A percentile compares a stretch with the other conserved stretches of the same genome.
Conservation (phyloP, 495 filamentous ascomycete species). For the Penicillium herquei region DNA sequence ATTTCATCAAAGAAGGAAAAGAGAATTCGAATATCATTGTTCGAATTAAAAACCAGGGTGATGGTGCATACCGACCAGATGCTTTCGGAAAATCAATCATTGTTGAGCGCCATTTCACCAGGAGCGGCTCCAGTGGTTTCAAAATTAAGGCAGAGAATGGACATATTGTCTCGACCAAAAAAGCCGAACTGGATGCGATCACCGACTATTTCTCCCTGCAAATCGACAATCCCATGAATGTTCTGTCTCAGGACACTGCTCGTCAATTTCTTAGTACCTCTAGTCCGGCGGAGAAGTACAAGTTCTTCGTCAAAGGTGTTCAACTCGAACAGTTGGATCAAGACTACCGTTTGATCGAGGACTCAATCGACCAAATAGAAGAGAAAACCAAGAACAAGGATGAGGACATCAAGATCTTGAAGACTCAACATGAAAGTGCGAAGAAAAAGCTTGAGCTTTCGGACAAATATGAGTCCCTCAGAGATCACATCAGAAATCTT, state of each 20-base stretch:
- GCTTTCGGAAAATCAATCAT: slow-evolving; percentile 83
- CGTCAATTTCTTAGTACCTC: slow-evolving; percentile 90
- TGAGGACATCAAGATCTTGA: slow-evolving; percentile 48
- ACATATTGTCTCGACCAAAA: slow-evolving; percentile 76
- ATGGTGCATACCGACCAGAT: slow-evolving; percentile 79
- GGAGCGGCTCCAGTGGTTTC: slow-evolving; percentile 74
- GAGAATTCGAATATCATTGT: slow-evolving; percentile 68
- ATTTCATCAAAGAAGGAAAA: slow-evolving; percentile 86
- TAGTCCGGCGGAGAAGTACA: slow-evolving; percentile 81
- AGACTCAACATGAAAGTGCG: slow-evolving; percentile 43
- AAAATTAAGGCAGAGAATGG: slow-evolving; percentile 76
- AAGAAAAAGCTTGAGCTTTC: slow-evolving; percentile 54
- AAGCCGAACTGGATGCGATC: slow-evolving; percentile 86
- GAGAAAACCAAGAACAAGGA: slow-evolving; percentile 49
- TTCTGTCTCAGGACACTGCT: slow-evolving; percentile 95
- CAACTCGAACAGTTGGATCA: slow-evolving; percentile 89
- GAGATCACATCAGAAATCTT: slow-evolving; percentile 49
- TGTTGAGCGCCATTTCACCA: slow-evolving; percentile 84
- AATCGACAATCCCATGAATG: slow-evolving; percentile 95
- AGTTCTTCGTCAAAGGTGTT: slow-evolving; percentile 93
- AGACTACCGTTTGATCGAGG: slow-evolving; percentile 79
- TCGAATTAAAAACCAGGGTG: slow-evolving; percentile 84
- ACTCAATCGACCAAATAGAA: slow-evolving; percentile 67
- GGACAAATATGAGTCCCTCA: slow-evolving; percentile 56
- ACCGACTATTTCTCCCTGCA: slow-evolving; percentile 90